Conservation (phyloP, 352 stramenopile genomes). For the Thraustochytrium striatum region DNA sequence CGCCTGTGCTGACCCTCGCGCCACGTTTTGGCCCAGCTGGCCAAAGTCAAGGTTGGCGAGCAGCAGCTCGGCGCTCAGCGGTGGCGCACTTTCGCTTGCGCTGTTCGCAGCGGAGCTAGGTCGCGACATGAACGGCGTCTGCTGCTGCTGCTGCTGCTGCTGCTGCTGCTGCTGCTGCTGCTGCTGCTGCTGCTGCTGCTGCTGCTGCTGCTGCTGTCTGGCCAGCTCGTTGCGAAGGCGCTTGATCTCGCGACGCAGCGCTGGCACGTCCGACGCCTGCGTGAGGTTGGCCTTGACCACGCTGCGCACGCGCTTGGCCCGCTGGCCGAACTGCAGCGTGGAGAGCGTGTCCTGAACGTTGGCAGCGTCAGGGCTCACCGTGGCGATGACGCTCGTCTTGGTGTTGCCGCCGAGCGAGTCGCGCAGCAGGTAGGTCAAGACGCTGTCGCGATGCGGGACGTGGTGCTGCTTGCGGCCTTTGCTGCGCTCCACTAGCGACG, state of each 20-base stretch:
- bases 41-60: too few species aligned
- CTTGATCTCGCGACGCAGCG: not conserved
- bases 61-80: too few species aligned
- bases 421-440: constrained; percentile 78
- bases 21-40: too few species aligned
- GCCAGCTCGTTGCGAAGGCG: not conserved
- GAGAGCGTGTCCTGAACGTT: constrained; percentile 76
- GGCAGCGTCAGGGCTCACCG: constrained; percentile 70
- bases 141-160: not conserved
- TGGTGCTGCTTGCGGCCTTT: constrained; percentile 49
- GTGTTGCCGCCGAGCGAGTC: constrained; percentile 84
- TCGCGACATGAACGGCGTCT: too few species aligned
- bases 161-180: not conserved
- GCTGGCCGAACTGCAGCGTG: constrained; percentile 72
- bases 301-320: too few species aligned
- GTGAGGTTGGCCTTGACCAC: too few species aligned
- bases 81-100: too few species aligned
- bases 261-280: too few species aligned
- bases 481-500: constrained; percentile 54
- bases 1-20: too few species aligned
- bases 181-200: constrained; percentile 8
- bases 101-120: too few species aligned
- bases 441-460: constrained; percentile 56
- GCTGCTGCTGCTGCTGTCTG: not conserved
- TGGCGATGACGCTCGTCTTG: constrained; percentile 77